Conservation (phyloP, 2,329 filamentous ascomycete genomes). For the Hysterium pulicare region DNA sequence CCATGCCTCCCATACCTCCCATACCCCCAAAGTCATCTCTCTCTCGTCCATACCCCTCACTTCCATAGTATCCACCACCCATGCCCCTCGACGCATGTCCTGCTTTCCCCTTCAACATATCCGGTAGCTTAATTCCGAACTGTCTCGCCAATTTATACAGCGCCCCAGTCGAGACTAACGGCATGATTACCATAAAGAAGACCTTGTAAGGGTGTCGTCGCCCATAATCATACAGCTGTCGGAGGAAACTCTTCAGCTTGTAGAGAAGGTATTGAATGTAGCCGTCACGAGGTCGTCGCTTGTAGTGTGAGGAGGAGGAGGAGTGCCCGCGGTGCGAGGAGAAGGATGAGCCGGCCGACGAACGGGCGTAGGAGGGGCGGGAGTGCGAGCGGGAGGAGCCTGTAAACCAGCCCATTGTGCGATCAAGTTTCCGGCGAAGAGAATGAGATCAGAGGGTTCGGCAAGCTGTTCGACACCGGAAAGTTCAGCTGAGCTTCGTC, state of each 20-base stretch:
- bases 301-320: conserved; percentile 69
- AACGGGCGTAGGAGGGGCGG: conserved; percentile 30
- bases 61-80: conserved; percentile 44
- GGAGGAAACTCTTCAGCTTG: conserved; percentile 74
- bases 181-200: conserved; percentile 85
- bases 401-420: conserved; percentile 36
- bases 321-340: conserved; percentile 25
- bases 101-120: conserved; percentile 46
- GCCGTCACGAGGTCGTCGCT: conserved; percentile 70
- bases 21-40: conserved; percentile 23
- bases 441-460: no score
- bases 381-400: conserved; percentile 24
- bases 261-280: conserved; percentile 72
- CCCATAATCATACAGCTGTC: conserved; percentile 77
- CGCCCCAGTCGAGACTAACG: conserved; percentile 79
- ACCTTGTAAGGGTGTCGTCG: conserved; percentile 83
- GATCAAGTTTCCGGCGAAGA: no score
- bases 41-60: conserved; percentile 39
- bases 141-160: conserved; percentile 72
- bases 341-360: conserved; percentile 23
- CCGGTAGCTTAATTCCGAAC: conserved; percentile 76
- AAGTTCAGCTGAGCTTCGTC: conserved; percentile 1
- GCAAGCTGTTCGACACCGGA: neutral
- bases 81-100: conserved; percentile 25
- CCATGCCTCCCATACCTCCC: no score